Conservation (phyloP, 345 rosid genomes). For the Dovyalis caffra region DNA sequence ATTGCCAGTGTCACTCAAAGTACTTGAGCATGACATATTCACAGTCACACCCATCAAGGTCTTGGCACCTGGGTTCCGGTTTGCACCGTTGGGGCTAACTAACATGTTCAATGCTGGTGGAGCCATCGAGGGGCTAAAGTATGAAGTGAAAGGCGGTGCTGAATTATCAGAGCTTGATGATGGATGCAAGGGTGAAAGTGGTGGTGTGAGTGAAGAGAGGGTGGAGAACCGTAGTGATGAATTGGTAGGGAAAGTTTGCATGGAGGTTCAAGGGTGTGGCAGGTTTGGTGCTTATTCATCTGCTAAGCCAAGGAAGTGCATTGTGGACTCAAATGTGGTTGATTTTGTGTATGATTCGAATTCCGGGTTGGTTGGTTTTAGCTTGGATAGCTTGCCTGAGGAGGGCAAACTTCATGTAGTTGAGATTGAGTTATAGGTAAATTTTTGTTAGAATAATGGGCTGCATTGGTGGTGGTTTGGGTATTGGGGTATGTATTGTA, state of each 20-base stretch:
- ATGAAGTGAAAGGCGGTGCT: slow-evolving; percentile 35
- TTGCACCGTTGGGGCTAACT: slow-evolving; percentile 79
- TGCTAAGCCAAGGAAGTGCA: slow-evolving; percentile 62
- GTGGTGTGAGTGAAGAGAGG: slow-evolving; percentile 7
- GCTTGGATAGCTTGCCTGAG: slow-evolving; percentile 47
- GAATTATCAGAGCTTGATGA: slow-evolving; percentile 22
- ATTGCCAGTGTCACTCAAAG: slow-evolving; percentile 76
- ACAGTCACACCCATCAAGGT: slow-evolving; percentile 66
- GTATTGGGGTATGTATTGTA: not conserved
- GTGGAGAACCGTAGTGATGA: slow-evolving; percentile 35
- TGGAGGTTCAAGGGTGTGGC: slow-evolving; percentile 79
- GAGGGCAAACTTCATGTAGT: slow-evolving; percentile 45
- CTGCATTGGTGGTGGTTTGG: not conserved
- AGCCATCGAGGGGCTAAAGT: slow-evolving; percentile 61
- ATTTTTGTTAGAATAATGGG: not conserved
- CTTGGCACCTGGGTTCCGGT: slow-evolving; percentile 49
- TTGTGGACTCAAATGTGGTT: slow-evolving; percentile 46
- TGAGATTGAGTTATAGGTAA: slow-evolving; percentile 41
- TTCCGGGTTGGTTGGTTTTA: slow-evolving; percentile 50
- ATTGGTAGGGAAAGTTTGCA: slow-evolving; percentile 43
- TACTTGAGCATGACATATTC: slow-evolving; percentile 58
- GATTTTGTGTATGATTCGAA: slow-evolving; percentile 45
- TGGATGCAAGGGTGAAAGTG: slow-evolving; percentile 14
- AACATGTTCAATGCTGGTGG: slow-evolving; percentile 92
- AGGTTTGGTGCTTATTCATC: slow-evolving; percentile 74